Conservation (phyloP, 2,329 filamentous ascomycete genomes). For the Clarireedia hainanense region DNA sequence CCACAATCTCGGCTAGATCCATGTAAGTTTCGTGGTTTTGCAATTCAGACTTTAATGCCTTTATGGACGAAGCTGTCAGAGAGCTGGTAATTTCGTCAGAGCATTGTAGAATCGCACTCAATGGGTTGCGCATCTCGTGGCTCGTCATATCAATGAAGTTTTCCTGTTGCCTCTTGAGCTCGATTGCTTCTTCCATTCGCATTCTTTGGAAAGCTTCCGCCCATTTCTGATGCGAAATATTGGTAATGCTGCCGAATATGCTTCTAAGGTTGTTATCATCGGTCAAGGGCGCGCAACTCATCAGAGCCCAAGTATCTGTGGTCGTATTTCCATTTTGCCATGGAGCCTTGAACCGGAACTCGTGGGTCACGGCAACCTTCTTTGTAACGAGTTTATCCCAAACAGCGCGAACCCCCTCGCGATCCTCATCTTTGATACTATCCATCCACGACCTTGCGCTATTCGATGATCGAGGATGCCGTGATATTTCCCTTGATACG, state of each 20-base stretch:
- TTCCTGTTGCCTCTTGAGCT: constrained; percentile 61
- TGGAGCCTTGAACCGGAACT: constrained; percentile 67
- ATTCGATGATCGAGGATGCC: constrained; percentile 51
- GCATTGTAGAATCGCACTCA: constrained; percentile 67
- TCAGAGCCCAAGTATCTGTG: constrained; percentile 67
- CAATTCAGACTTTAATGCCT: neutral
- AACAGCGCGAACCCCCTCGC: constrained; percentile 45
- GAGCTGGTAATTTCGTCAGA: constrained; percentile 42
- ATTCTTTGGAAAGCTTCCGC: constrained; percentile 40
- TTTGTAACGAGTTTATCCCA: constrained; percentile 57
- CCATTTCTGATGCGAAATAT: constrained; percentile 80
- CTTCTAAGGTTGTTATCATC: constrained; percentile 60
- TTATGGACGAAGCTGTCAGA: neutral
- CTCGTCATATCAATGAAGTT: constrained; percentile 72
- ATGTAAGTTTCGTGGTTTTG: constrained; percentile 16
- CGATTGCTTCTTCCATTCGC: constrained; percentile 44
- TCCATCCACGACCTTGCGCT: constrained; percentile 64
- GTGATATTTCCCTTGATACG: constrained; percentile 51
- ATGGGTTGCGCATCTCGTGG: constrained; percentile 67
- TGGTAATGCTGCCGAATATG: constrained; percentile 74
- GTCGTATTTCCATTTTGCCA: constrained; percentile 53
- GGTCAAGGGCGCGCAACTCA: constrained; percentile 69
- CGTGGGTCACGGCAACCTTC: constrained; percentile 57
- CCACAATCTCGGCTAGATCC: constrained; percentile 41
- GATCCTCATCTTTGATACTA: constrained; percentile 60